phyloP scores from a whole-genome alignment of 2,329 filamentous ascomycete genomes.

The Hymenoscyphus fructigenus region DNA sequence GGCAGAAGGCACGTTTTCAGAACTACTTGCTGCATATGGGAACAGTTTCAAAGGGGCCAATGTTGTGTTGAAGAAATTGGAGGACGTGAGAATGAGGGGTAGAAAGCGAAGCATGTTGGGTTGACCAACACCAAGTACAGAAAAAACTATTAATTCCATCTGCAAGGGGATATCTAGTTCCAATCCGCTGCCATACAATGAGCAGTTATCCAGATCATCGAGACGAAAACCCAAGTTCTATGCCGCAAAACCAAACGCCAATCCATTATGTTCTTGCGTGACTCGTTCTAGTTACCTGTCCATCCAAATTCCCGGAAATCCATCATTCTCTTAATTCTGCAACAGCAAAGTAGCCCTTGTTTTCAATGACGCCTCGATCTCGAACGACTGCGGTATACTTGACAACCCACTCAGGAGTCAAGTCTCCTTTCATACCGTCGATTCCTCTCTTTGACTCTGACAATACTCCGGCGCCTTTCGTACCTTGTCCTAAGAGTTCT shows the following conservation, averaged over 20 bases:
- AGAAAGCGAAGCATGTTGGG: conserved; percentile 97
- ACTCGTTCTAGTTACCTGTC: conserved; percentile 1
- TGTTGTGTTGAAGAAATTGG: conserved; percentile 74
- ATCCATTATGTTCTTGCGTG: conserved; percentile 4
- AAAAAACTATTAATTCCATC: background rate
- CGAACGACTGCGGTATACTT: conserved; percentile 96
- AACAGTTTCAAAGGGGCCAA: conserved; percentile 72
- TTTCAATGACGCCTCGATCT: conserved; percentile 93
- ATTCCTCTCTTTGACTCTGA: conserved; percentile 47
- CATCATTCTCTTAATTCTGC: conserved; percentile 61
- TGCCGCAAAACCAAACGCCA: conserved; percentile 2
- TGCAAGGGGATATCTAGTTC: background rate
- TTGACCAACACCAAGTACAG: conserved; percentile 39
- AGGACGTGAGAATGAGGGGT: conserved; percentile 90
- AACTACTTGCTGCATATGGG: conserved; percentile 73
- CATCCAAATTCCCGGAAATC: background rate
- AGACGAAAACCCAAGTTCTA: conserved; percentile 3
- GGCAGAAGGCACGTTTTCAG: conserved; percentile 72
- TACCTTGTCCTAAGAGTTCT: conserved; percentile 74
- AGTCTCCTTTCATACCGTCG: conserved; percentile 68
- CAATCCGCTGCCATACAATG: background rate
- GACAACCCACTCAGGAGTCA: conserved; percentile 89
- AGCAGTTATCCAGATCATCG: background rate
- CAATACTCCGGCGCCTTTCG: conserved; percentile 73
- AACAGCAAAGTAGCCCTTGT: conserved; percentile 94